Percentiles rank a stretch among this genome's conserved stretches.
Evolutionary conservation across 768 basidiomycete species (phyloP).

Genomic region (Clitopilus passeckerianus): DNA sequence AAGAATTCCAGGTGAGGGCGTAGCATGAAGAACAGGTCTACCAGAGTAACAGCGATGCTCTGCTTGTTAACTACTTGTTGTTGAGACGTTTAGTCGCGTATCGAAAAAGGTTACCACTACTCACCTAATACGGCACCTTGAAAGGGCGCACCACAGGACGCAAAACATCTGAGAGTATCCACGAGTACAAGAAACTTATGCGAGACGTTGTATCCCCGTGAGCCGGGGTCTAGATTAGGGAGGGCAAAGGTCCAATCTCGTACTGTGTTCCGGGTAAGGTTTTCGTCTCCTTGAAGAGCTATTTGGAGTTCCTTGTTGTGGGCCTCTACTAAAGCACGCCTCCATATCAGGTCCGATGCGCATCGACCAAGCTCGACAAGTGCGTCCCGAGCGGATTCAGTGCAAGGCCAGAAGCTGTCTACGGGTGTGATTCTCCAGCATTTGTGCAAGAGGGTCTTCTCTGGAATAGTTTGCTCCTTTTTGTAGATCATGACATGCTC

Average conservation of each 20-base stretch:
- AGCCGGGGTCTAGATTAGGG: conserved; percentile 55
- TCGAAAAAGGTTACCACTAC: conserved; percentile 6
- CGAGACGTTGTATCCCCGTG: conserved; percentile 60
- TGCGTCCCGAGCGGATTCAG: conserved; percentile 40
- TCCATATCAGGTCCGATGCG: conserved; percentile 69
- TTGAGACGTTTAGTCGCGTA: neutral
- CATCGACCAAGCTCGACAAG: conserved; percentile 58
- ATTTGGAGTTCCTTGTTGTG: conserved; percentile 22
- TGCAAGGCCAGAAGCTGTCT: conserved; percentile 32
- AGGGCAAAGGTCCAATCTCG: conserved; percentile 60
- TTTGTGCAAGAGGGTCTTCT: conserved; percentile 4
- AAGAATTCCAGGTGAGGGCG: conserved; percentile 48
- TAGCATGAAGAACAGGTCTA: conserved; percentile 52
- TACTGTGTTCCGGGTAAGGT: conserved; percentile 31
- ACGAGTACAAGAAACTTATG: conserved; percentile 62
- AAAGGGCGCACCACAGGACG: conserved; percentile 50
- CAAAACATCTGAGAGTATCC: conserved; percentile 52
- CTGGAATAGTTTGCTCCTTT: conserved; percentile 32
- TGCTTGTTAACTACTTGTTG: conserved; percentile 37
- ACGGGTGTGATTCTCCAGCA: conserved; percentile 19
- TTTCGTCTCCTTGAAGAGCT: conserved; percentile 11
- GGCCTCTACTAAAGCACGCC: conserved; percentile 40
- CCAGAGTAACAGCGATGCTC: conserved; percentile 47
- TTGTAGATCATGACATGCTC: conserved; percentile 35
- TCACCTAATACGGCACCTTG: conserved; percentile 65